Evolutionary conservation across 106 monocot genomes (phyloP), one percentile per base, ranked within the genome.

Genomic region (Allium sativum): DNA sequence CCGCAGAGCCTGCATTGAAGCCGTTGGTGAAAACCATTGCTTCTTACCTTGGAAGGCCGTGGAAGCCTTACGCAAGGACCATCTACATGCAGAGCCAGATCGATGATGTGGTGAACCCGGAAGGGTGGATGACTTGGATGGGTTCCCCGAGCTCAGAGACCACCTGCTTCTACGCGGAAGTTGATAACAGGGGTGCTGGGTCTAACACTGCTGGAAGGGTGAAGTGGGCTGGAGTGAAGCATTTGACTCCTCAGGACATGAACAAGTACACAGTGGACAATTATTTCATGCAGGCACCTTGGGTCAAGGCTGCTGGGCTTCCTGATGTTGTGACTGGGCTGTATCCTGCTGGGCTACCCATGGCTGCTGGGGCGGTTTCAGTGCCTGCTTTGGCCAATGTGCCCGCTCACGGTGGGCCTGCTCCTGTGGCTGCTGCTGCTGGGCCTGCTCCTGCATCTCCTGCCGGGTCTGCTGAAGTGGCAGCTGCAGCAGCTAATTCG

Each of bases 1-100:
- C 40, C 19, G 74, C 90, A 14, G 85, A 90, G 58, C 68, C 76
- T 18, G 61, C 53, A 0, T 61, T 65, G 21, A 8, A 21, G 18
- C 57, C 77, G 0, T 13, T 43, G 51, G 43, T 57, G 14, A 47
- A 18, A 13, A 60, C 60, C 62, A 61, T 66, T 62, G 73, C 58
- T 31, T 77, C 77, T 3, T 82, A 70, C 61, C 82, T 82, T 12
- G 82, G 77, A 45, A 61, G 82, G 43, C 82, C 82, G 11, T 82
- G 82, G 82, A 82, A 77, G 67, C 69, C 57, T 21, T 71, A 55
- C 31, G 73, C 77, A 7, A 72, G 77, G n/a, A 82, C 82, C 8
- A 57, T 82, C 40, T 31, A 56, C 55, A 6, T 82, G 61, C 77
- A 77, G 46, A 66, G 61, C 10, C 54, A 74, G 12, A 45, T 82